A percentile compares a stretch with the other conserved stretches of the same genome.
Conservation (phyloP, 179 eudicot species). For the Sideroxylon spinosum region DNA sequence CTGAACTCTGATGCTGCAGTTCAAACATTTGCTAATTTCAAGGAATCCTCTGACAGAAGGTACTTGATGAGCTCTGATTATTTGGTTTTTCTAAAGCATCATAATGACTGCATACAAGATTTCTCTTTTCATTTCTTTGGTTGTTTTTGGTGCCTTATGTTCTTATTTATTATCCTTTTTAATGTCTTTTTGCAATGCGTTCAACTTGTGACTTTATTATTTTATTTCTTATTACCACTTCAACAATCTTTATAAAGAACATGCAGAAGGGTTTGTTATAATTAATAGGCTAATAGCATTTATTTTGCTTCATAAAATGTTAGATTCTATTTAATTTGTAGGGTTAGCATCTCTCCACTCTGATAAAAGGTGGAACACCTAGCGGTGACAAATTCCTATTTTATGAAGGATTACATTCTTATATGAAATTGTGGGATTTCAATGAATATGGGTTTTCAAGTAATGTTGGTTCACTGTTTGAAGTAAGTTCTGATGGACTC, state of each 20-base stretch:
- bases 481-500: background rate
- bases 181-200: background rate
- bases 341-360: background rate
- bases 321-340: background rate
- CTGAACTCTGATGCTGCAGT: conserved; percentile 62
- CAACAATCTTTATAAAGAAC: background rate
- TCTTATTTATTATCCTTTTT: background rate
- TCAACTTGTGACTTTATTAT: background rate
- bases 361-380: background rate
- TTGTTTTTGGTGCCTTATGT: background rate
- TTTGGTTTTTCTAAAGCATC: background rate
- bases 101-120: background rate
- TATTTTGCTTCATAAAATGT: background rate
- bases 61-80: conserved; percentile 16
- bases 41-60: conserved; percentile 76
- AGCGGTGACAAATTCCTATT: background rate
- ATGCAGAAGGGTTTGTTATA: no score
- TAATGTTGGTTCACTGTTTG: background rate
- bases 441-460: background rate
- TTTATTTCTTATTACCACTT: background rate
- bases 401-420: background rate
- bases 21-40: conserved; percentile 71
- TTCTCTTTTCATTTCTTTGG: background rate
- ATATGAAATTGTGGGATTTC: background rate
- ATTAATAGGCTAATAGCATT: background rate